Evolutionary conservation across 1,139 yeast species (phyloP), one percentile per base, ranked within the genome.

Genomic region (Sugiyamaella grinbergsii): DNA sequence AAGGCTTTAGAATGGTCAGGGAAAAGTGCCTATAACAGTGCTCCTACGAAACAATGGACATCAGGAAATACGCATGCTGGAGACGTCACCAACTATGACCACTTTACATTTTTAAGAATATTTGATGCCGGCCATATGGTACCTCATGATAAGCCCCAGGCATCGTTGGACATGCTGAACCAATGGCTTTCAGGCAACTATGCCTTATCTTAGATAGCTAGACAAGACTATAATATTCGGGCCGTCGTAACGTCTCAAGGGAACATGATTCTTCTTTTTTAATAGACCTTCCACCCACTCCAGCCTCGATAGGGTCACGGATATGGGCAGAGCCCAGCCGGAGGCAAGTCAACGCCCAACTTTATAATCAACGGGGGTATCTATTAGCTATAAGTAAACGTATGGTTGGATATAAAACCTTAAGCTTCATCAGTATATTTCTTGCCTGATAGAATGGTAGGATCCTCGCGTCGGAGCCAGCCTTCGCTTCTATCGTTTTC

Each of bases 61-160:
- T 28, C 51, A 19, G 53, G 53, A 7, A 38, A 41, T 8, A 34
- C 40, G 7, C 47, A 42, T 53, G 81, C 82, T 36, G 88, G 88
- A 48, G 77, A 78, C 55, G 80, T 77, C 48, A 81, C 81, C 72
- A 77, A 76, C 66, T 71, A 68, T 59, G 77, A 73, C 31, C 71
- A 77, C 53, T 81, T 83, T 62, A 80, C 86, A 1, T 82, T 80
- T 69, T 71, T 82, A 61, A 74, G 86, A 62, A 75, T 83, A 50
- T 81, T 68, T 60, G 85, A 79, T 58, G 88, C 85, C 47, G 88
- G 88, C 42, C 81, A 80, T 69, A 82, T 81, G 81, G 83, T 80
- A 53, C 95, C 95, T 28, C 82, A 72, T 62, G 88, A 89, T 67
- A 93, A 85, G 71, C 95, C 95, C 22, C 81, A 77, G 67, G 76